Evolutionary conservation across 1,139 yeast genomes (phyloP), one percentile per base, ranked within the genome.

Genomic region (Geotrichum aggregatum): DNA sequence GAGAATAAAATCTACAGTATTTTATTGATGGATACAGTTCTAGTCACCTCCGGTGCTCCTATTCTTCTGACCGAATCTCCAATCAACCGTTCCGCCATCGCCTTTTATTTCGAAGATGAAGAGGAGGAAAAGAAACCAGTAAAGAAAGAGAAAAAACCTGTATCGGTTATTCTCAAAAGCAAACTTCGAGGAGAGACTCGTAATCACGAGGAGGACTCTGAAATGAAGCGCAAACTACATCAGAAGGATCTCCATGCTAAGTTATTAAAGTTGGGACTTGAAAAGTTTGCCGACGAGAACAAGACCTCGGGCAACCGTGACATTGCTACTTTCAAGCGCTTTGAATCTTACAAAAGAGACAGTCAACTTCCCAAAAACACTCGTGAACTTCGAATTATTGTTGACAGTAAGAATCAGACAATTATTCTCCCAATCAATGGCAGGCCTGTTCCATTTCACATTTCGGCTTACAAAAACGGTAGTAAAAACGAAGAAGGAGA

Each of bases 401-500:
- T 92, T 53, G 98, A 92, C 67, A 76, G 81, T 66, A 88, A 87
- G 64, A 80, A 86, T 56, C 96, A 89, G 70, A 87, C 98, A 0
- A 86, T 92, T 52, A 80, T 92, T 56, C 74, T 92, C 56, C 98
- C 98, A 48, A 86, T 92, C 56, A 82, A 85, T 63, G 98, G 98
- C 56, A 80, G 98, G 65, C 97, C 98, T 1, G 98, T 94, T 47
- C 98, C 98, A 28, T 91, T 92, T 76, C 98, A 92, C 68, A 89
- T 92, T 63, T 88, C 89, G 66, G 76, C 97, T 7, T 91, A 87
- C 71, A 92, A 91, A 67, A 91, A 88, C 68, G 98, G 97, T 47
- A 86, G 95, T 22, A 92, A 89, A 65, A 88, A 85, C 60, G 98
- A 92, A 65, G 98, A 94, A 73, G 98, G 98, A 44, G 98, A 91